Evolutionary conservation across 805 yeast species (phyloP).

Genomic region (Starmerella sp.): DNA sequence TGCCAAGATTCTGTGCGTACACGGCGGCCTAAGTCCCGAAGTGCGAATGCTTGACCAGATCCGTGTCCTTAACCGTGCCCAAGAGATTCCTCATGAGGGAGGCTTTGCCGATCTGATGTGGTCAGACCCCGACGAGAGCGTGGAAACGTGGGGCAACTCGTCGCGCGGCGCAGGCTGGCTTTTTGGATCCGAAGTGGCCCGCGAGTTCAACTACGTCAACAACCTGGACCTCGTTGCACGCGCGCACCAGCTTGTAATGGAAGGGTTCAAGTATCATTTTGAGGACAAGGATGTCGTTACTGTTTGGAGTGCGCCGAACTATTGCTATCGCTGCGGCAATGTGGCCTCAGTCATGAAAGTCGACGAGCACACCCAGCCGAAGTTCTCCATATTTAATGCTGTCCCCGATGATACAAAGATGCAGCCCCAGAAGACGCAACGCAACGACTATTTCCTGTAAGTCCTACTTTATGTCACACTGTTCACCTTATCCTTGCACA

Average conservation of each 20-base stretch:
- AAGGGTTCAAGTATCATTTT: constrained; percentile 93
- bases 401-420: constrained; percentile 57
- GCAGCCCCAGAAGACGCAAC: constrained; percentile 30
- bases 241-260: constrained; percentile 98
- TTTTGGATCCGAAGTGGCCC: constrained; percentile 84
- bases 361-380: constrained; percentile 74
- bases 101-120: constrained; percentile 95
- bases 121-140: constrained; percentile 91
- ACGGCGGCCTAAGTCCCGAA: constrained; percentile 95
- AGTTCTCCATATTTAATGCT: constrained; percentile 87
- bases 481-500: background rate
- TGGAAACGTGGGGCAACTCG: constrained; percentile 95
- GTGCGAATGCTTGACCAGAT: constrained; percentile 95
- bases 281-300: constrained; percentile 94
- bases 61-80: constrained; percentile 86
- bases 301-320: constrained; percentile 96
- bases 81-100: constrained; percentile 98
- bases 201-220: constrained; percentile 93
- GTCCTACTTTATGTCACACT: background rate
- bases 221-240: constrained; percentile 80
- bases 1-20: constrained; percentile 88
- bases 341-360: constrained; percentile 98
- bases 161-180: constrained; percentile 99
- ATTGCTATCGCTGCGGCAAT: constrained; percentile 95
- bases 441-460: constrained; percentile 32